A percentile compares a stretch with the other conserved stretches of the same genome.
Conservation (phyloP, 805 yeast species). For the Candida succiphila region DNA sequence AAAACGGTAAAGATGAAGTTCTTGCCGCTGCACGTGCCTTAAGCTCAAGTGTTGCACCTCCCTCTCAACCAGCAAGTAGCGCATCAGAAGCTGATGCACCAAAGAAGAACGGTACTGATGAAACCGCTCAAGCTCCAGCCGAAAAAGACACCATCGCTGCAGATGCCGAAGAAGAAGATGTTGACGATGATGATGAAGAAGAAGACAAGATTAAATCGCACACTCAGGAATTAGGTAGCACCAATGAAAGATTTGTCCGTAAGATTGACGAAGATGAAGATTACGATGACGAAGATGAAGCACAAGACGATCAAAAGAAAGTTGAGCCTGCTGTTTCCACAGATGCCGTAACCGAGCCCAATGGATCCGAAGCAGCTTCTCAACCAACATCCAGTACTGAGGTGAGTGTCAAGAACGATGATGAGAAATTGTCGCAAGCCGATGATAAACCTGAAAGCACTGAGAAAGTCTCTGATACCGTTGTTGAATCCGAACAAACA, state of each 20-base stretch:
- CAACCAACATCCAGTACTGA: neutral
- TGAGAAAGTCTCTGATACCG: neutral
- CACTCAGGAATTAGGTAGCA: slow-evolving; percentile 7
- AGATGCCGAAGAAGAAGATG: neutral
- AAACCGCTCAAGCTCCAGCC: neutral
- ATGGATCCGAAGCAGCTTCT: neutral
- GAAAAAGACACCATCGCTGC: neutral
- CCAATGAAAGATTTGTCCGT: slow-evolving; percentile 20
- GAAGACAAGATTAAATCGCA: neutral
- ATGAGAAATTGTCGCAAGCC: neutral
- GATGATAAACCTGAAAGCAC: neutral
- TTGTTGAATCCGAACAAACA: neutral
- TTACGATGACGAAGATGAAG: slow-evolving; percentile 22
- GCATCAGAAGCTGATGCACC: neutral
- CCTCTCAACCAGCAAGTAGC: neutral
- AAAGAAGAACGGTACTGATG: neutral
- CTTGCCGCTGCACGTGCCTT: slow-evolving; percentile 13
- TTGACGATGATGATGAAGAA: neutral
- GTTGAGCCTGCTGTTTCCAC: too few relatives aligned
- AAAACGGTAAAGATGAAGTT: slow-evolving; percentile 7
- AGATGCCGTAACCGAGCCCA: neutral
- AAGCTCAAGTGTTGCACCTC: neutral
- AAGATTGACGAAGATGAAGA: slow-evolving; percentile 27
- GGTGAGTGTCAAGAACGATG: neutral
- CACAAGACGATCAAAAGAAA: slow-evolving; percentile 1